Evolutionary conservation across 75 land plant species (phyloP).

Genomic region (Picea sitchensis): DNA sequence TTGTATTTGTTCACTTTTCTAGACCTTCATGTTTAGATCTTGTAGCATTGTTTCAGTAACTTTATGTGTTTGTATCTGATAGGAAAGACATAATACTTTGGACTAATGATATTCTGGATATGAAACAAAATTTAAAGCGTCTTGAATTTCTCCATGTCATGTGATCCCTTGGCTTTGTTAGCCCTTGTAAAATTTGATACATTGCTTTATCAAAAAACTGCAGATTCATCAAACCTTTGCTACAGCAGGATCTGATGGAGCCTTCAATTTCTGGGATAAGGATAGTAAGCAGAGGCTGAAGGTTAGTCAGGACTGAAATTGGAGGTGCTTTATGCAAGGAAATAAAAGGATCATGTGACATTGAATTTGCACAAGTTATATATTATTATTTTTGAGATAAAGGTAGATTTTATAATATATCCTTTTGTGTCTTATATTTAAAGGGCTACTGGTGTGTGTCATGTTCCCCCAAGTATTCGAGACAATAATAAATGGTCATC

Average conservation of each 20-base stretch:
- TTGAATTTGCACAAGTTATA: background rate
- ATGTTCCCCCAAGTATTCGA: background rate
- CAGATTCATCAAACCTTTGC: constrained; percentile 94
- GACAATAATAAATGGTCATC: too few species aligned
- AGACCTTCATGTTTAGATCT: too few species aligned
- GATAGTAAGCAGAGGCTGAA: constrained; percentile 98
- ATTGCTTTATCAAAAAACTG: constrained; percentile 5
- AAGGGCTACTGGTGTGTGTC: background rate
- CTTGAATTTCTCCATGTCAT: background rate
- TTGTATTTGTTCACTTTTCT: too few species aligned
- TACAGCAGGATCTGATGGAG: constrained; percentile 97
- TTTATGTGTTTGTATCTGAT: too few species aligned
- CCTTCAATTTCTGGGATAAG: constrained; percentile 97
- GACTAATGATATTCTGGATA: background rate
- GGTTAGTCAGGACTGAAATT: constrained; percentile 32
- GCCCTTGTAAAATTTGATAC: background rate
- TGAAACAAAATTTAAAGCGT: background rate
- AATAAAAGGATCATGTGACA: background rate
- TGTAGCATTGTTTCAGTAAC: too few species aligned
- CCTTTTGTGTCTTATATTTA: background rate
- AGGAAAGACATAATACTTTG: background rate
- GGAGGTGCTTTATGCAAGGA: background rate
- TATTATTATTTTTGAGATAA: background rate
- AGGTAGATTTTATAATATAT: background rate
- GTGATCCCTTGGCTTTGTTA: background rate